Percentiles rank a stretch among this genome's conserved stretches.
Conservation (phyloP, 305 asterid genomes). For the Stenogyne calaminthoides region DNA sequence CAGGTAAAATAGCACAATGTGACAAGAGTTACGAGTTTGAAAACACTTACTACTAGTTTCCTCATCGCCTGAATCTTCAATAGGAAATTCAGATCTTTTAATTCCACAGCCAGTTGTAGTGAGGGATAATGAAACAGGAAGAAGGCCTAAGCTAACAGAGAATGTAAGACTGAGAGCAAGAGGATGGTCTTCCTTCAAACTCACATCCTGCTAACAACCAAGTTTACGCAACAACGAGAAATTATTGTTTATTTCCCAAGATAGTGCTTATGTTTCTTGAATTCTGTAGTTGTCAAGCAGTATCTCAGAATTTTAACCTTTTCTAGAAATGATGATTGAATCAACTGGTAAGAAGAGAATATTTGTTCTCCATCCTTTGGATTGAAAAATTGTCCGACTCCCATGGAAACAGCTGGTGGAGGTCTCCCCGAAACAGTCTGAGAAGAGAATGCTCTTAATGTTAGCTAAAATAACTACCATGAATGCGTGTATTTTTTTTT, state of each 20-base stretch:
- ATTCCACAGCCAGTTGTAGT: conserved; percentile 92
- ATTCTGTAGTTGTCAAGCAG: conserved; percentile 30
- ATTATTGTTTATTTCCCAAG: conserved; percentile 12
- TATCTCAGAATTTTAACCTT: conserved; percentile 51
- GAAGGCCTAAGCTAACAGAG: conserved; percentile 88
- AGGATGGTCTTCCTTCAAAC: conserved; percentile 91
- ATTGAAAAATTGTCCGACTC: conserved; percentile 94
- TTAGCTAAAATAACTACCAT: conserved; percentile 12
- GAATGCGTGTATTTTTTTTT: background rate
- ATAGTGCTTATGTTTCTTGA: conserved; percentile 23
- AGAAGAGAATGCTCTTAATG: conserved; percentile 36
- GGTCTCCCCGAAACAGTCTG: conserved; percentile 98
- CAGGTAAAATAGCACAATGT: conserved; percentile 1
- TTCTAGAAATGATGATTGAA: conserved; percentile 53
- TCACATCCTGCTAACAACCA: conserved; percentile 63
- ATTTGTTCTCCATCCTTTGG: conserved; percentile 67
- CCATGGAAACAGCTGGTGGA: conserved; percentile 99
- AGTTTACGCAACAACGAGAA: conserved; percentile 33
- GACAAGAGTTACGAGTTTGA: background rate
- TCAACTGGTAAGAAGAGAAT: conserved; percentile 59
- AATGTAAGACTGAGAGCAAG: conserved; percentile 77
- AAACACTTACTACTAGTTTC: conserved; percentile 69
- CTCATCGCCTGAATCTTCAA: conserved; percentile 66
- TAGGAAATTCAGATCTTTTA: conserved; percentile 65
- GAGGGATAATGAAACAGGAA: conserved; percentile 76